Base-by-base conservation (phyloP, 2,329 filamentous ascomycete species). In the Rasamsonia emersonii region DNA sequence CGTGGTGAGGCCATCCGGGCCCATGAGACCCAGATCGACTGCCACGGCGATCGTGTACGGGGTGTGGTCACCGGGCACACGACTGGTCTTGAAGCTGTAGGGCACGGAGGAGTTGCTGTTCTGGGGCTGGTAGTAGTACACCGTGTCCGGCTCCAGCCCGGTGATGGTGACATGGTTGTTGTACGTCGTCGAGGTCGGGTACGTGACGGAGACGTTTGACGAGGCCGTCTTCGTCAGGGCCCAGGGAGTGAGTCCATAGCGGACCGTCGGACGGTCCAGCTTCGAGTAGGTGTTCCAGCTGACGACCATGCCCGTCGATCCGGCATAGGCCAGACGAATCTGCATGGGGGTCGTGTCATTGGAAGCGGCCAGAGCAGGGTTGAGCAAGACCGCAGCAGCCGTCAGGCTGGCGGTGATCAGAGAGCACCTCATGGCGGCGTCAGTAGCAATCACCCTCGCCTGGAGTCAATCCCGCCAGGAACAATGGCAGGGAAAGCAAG, bases 231-330 rank as follows among this genome's bases (percentile, higher is more conserved):
- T 10, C 30, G 35, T 32, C 15, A 59, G 40, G 9, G 35, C 24
- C 29, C 48, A 36, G 14, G 32, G 34, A 10, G 39, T 39, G 16
- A 39, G 28, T 6, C 56, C 54, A 28, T 50, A 58, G 18, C 37
- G 31, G 15, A 60, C 56, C n/a, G 37, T 41, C 4, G 55, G 56
- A 8, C 26, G 30, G 4, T 30, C 16, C 18, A 55, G 29, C 16
- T 51, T 37, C n/a, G 44, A 30, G 26, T 51, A 47, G 3, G 54
- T 60, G 35, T 59, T 59, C 56, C 54, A 59, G 21, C 42, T 43
- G 8, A 46, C 38, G 11, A 32, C 33, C 40, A 45, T 45, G 19
- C 39, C 40, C 14, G 15, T 28, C n/a, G 37, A 21, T 17, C 42
- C 42, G 4, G 40, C 36, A 32, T 46, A 46, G 11, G 42, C 42